Conservation (phyloP, 768 basidiomycete species). For the Psilocybe azurescens region DNA sequence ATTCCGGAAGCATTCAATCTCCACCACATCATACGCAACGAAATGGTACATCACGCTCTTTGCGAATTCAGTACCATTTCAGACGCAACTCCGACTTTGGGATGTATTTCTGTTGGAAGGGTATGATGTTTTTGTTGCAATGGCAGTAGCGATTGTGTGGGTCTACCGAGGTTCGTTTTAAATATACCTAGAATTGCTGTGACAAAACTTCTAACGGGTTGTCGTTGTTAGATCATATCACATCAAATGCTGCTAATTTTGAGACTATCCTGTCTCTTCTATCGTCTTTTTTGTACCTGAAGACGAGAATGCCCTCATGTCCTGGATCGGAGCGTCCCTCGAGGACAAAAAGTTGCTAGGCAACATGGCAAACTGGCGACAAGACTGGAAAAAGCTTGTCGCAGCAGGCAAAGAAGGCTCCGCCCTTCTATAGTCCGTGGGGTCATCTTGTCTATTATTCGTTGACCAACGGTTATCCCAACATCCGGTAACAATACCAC, state of each 20-base stretch:
- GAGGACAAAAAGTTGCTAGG: conserved; percentile 67
- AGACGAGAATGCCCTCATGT: conserved; percentile 81
- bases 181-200: not conserved
- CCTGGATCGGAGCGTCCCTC: conserved; percentile 76
- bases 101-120: conserved; percentile 94
- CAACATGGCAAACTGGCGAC: conserved; percentile 78
- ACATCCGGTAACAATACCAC: not conserved
- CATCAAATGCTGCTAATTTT: conserved; percentile 79
- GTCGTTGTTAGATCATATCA: conserved; percentile 72
- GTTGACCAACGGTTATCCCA: not conserved
- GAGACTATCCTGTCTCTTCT: conserved; percentile 91
- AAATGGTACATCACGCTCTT: conserved; percentile 99
- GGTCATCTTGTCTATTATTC: not conserved
- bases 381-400: conserved; percentile 79
- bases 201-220: not conserved
- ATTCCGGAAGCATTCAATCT: conserved; percentile 88
- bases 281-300: conserved; percentile 96
- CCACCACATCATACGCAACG: conserved; percentile 94
- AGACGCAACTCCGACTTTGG: conserved; percentile 94
- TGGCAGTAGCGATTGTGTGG: conserved; percentile 91
- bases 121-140: conserved; percentile 83
- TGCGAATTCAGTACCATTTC: conserved; percentile 93
- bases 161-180: conserved; percentile 74
- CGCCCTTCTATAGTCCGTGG: conserved; percentile 55
- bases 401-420: conserved; percentile 62